phyloP scores from a whole-genome alignment of 2,329 filamentous ascomycete species.

The Exophiala bonariae region DNA sequence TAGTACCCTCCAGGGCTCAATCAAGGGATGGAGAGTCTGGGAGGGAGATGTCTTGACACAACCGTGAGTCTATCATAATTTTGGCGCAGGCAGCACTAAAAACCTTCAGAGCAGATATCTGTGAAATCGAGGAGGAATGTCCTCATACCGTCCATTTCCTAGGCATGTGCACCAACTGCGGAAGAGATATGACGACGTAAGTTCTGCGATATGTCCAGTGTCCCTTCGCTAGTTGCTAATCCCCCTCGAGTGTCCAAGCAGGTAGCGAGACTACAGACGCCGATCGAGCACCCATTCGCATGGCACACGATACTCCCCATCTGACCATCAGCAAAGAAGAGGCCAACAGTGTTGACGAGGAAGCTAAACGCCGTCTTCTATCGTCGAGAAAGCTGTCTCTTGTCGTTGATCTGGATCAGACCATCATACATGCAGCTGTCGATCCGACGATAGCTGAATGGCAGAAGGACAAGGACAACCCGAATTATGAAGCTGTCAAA shows the following conservation, averaged over 20 bases:
- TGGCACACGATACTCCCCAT: conserved; percentile 86
- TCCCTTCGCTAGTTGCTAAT: conserved; percentile 5
- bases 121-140: conserved; percentile 87
- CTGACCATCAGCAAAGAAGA: conserved; percentile 82
- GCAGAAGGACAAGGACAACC: conserved; percentile 83
- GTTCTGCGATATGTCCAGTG: conserved; percentile 25
- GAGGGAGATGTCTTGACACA: conserved; percentile 45
- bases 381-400: conserved; percentile 81
- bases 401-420: conserved; percentile 96
- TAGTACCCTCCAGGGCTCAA: conserved; percentile 76
- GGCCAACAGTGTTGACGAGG: conserved; percentile 78
- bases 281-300: conserved; percentile 86
- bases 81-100: conserved; percentile 2
- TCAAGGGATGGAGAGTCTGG: conserved; percentile 72
- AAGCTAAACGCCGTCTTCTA: conserved; percentile 80
- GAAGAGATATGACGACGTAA: conserved; percentile 89
- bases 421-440: conserved; percentile 96
- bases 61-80: conserved; percentile 36
- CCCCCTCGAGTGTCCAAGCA: conserved; percentile 15
- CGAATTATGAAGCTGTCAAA: conserved; percentile 87
- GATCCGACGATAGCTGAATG: conserved; percentile 95
- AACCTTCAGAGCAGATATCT: conserved; percentile 52
- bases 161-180: conserved; percentile 87
- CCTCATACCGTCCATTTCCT: conserved; percentile 88
- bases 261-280: conserved; percentile 42